Evolutionary conservation across 352 stramenopile species (phyloP).

Genomic region (Phytopythium mirpurense): DNA sequence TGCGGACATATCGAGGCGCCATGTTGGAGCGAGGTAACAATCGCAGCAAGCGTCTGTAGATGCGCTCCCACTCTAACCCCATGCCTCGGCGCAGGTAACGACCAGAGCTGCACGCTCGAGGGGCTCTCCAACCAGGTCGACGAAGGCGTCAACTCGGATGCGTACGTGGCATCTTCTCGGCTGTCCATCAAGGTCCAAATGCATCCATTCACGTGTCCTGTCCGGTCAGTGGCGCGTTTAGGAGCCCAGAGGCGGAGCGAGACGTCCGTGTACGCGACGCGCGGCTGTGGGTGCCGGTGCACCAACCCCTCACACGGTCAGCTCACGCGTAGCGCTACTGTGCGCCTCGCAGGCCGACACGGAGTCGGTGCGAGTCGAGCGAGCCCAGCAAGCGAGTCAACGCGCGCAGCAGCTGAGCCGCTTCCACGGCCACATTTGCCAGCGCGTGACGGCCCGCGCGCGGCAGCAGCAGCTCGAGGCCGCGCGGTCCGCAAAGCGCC

Average conservation of each 20-base stretch:
- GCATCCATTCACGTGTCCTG: neutral
- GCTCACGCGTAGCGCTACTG: neutral
- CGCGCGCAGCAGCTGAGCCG: slow-evolving; percentile 40
- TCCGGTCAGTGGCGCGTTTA: neutral
- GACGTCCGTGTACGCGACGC: neutral
- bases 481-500: slow-evolving; percentile 16
- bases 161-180: neutral
- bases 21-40: neutral
- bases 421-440: slow-evolving; percentile 61
- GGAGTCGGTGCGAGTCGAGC: slow-evolving; percentile 27
- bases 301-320: neutral
- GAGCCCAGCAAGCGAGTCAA: slow-evolving; percentile 20
- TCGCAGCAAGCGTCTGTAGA: no score
- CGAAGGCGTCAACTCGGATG: neutral
- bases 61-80: no score
- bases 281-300: neutral
- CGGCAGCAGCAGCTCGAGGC: slow-evolving; percentile 26
- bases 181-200: neutral
- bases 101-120: neutral
- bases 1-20: no score
- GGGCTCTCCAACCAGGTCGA: neutral
- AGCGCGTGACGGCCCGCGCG: slow-evolving; percentile 42
- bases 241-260: neutral
- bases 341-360: slow-evolving; percentile 20
- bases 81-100: neutral